phyloP scores from a whole-genome alignment of 1,284 basidiomycete species.

The Phlebopus sp. region DNA sequence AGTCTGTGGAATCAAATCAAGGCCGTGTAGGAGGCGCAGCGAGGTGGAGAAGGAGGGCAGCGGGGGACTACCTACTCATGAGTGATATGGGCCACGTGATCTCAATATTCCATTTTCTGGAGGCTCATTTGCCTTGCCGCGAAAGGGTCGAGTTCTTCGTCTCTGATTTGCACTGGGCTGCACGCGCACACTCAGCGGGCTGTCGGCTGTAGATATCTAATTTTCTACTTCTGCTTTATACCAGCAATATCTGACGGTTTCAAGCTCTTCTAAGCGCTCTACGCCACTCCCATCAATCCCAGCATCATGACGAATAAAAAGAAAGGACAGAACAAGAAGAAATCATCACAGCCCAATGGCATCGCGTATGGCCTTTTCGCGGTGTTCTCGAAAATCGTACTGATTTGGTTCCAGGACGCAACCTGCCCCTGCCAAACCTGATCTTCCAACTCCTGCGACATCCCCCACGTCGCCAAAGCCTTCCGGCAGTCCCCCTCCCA shows the following conservation, averaged over 20 bases:
- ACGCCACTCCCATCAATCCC: background rate
- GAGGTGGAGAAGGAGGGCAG: background rate
- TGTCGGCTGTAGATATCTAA: slow-evolving; percentile 2
- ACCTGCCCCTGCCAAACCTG: slow-evolving; percentile 4
- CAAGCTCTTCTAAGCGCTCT: background rate
- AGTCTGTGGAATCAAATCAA: too few species aligned
- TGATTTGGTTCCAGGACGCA: slow-evolving; percentile 20
- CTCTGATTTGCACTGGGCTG: background rate
- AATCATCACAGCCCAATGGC: slow-evolving; percentile 26
- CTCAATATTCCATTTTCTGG: too few species aligned
- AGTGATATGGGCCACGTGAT: background rate
- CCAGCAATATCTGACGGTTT: background rate
- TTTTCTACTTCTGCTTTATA: background rate
- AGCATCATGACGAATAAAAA: slow-evolving; percentile 39
- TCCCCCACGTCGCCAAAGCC: slow-evolving; percentile 15
- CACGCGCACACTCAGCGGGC: slow-evolving; percentile 11
- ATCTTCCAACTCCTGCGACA: slow-evolving; percentile 13
- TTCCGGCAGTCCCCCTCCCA: slow-evolving; percentile 20
- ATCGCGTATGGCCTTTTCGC: slow-evolving; percentile 22
- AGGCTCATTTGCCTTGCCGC: too few species aligned
- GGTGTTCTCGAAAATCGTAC: background rate
- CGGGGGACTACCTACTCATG: background rate
- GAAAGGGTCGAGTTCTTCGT: too few species aligned
- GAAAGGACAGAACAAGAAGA: slow-evolving; percentile 33
- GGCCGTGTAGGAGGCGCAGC: background rate